Conservation (phyloP, 108 stramenopile genomes). For the Fistulifera pelliculosa region DNA sequence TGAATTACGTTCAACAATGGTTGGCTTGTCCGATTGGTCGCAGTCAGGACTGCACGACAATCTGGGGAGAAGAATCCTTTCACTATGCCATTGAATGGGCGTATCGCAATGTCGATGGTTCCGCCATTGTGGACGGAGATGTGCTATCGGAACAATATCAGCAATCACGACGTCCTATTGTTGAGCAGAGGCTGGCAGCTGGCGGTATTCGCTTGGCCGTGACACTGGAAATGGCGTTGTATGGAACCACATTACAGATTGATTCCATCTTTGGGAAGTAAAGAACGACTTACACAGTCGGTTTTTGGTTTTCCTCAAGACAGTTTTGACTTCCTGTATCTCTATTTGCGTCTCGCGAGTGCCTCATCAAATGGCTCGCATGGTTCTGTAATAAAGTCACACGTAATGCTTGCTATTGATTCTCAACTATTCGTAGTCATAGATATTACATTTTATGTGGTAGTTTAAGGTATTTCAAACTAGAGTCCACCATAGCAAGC, state of each 20-base stretch:
- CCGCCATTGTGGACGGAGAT: constrained; percentile 21
- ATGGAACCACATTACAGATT: neutral
- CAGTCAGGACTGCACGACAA: constrained; percentile 3
- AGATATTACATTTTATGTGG: too few relatives aligned
- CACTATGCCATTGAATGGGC: constrained; percentile 34
- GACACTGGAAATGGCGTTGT: constrained; percentile 25
- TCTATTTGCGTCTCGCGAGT: too few relatives aligned
- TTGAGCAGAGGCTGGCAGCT: constrained; percentile 26
- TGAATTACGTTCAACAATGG: constrained; percentile 5
- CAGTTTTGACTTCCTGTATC: too few relatives aligned
- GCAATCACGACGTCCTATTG: constrained; percentile 23
- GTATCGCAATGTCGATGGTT: constrained; percentile 26
- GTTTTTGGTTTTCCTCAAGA: too few relatives aligned
- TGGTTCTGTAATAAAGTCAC: too few relatives aligned
- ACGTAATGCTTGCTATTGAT: too few relatives aligned
- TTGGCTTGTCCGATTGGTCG: constrained; percentile 15
- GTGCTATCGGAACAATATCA: constrained; percentile 38
- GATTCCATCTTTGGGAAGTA: too few relatives aligned
- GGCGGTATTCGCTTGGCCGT: constrained; percentile 38
- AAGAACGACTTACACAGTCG: too few relatives aligned
- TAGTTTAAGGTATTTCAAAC: too few relatives aligned
- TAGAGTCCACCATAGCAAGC: too few relatives aligned
- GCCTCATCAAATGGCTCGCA: too few relatives aligned
- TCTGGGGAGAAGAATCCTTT: constrained; percentile 43
- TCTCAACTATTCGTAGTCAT: too few relatives aligned